phyloP scores from a whole-genome alignment of 768 basidiomycete genomes.

The Lentinula edodes region DNA sequence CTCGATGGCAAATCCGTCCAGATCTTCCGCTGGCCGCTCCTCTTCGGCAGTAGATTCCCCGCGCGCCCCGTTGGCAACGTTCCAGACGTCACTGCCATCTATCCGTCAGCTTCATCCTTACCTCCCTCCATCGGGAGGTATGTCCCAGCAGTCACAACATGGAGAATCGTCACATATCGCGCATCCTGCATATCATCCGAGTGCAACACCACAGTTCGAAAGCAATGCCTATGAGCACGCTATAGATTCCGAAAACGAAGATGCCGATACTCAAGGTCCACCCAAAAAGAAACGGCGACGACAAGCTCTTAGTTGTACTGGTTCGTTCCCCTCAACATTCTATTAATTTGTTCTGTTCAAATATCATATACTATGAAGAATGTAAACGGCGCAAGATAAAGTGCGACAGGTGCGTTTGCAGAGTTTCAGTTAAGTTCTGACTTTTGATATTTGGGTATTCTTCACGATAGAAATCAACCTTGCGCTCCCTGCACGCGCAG shows the following conservation, averaged over 20 bases:
- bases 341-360: constrained; percentile 8
- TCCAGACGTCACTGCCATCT: constrained; percentile 39
- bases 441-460: constrained; percentile 15
- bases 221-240: constrained; percentile 24
- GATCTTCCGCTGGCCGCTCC: background rate
- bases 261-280: constrained; percentile 45
- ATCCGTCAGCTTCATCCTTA: constrained; percentile 67
- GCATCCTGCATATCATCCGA: constrained; percentile 14
- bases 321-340: constrained; percentile 37
- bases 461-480: constrained; percentile 56
- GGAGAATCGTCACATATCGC: constrained; percentile 19
- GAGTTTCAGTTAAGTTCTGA: background rate
- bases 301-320: constrained; percentile 82
- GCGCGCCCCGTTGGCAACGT: background rate
- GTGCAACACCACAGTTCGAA: constrained; percentile 18
- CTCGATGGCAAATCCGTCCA: background rate
- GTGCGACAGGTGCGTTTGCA: constrained; percentile 64
- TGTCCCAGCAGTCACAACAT: constrained; percentile 19
- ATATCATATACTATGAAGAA: constrained; percentile 42
- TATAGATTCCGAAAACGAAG: constrained; percentile 57
- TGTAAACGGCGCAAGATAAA: constrained; percentile 87
- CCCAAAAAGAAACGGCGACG: constrained; percentile 81
- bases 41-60: background rate
- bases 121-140: constrained; percentile 44
- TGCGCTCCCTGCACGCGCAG: constrained; percentile 78